Base-by-base conservation (phyloP, 2,329 filamentous ascomycete species). In the Pseudopithomyces maydicus region DNA sequence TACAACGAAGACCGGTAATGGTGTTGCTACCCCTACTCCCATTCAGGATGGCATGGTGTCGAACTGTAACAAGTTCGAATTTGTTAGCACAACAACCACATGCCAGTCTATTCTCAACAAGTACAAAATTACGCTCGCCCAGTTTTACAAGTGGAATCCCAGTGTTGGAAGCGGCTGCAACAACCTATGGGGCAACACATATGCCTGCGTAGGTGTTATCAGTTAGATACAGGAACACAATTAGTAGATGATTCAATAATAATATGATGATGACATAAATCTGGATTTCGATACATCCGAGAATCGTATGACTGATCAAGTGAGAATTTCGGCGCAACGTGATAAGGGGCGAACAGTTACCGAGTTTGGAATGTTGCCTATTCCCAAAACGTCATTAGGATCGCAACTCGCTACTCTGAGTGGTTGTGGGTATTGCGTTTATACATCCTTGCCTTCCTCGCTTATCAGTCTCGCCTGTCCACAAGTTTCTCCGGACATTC, bases 31-130 rank as follows among this genome's bases (percentile, higher is more conserved):
- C 2, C 41, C 39, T 15, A 41, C 35, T 20, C 53, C 53, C 17
- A 44, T 22, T n/a, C 53, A 55, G 39, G 29, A 36, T n/a, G 53
- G 53, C 32, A 55, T 48, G 22, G 33, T 54, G 8, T 26, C 17
- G 6, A 54, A 41, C 19, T 54, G 42, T 41, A 54, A 33, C 35
- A 47, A 54, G 19, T 35, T 44, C 20, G 19, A 44, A 23, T 26
- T 44, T 12, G 41, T 44, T 26, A 26, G 41, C 20, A 44, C 3
- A 12, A 26, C 19, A 19, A 44, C 41, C 41, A 44, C 41, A 19
- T 44, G 41, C 20, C 41, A 44, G 41, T 23, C 19, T 22, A 44
- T 44, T 20, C 41, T 44, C 14, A 20, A 44, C 20, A 14, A 23
- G 41, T 44, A 44, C 41, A 44, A 44, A 44, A 44, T 44, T 26